Percentiles rank a stretch among this genome's conserved stretches.
Conservation (phyloP, 495 filamentous ascomycete genomes). For the Talaromyces liani region DNA sequence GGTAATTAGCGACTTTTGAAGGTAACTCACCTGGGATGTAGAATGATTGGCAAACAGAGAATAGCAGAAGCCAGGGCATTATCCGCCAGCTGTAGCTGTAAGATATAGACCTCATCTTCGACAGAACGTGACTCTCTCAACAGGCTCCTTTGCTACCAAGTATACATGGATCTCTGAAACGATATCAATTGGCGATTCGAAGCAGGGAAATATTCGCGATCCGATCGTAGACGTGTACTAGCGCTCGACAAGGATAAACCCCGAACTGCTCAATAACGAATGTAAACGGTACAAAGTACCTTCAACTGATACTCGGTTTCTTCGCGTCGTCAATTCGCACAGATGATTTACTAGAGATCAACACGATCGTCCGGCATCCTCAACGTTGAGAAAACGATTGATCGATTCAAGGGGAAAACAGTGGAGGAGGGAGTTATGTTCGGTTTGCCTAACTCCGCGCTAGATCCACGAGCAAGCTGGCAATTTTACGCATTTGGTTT, state of each 20-base stretch:
- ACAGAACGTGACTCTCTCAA: neutral
- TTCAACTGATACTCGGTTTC: neutral
- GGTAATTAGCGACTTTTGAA: neutral
- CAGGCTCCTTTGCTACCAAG: neutral
- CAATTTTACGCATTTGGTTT: neutral
- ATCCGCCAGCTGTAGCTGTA: slow-evolving; percentile 20
- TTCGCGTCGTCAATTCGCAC: neutral
- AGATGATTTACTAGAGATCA: neutral
- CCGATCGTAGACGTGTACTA: neutral
- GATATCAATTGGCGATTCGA: neutral
- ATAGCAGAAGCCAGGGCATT: slow-evolving; percentile 31
- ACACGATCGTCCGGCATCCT: neutral
- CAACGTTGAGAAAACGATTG: neutral
- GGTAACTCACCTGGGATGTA: slow-evolving; percentile 67
- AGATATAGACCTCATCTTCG: neutral
- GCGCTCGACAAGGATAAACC: slow-evolving; percentile 2
- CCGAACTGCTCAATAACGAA: slow-evolving; percentile 38
- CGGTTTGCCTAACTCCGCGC: neutral
- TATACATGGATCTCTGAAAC: neutral
- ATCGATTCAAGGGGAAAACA: slow-evolving; percentile 1
- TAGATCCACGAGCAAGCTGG: neutral
- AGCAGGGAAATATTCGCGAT: slow-evolving; percentile 13
- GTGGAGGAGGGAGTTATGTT: neutral
- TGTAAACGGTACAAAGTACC: slow-evolving; percentile 55
- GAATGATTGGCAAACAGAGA: slow-evolving; percentile 51